Percentiles rank a stretch among this genome's conserved stretches.
phyloP scores from a whole-genome alignment of 768 basidiomycete species.

The Suillus luteus region DNA sequence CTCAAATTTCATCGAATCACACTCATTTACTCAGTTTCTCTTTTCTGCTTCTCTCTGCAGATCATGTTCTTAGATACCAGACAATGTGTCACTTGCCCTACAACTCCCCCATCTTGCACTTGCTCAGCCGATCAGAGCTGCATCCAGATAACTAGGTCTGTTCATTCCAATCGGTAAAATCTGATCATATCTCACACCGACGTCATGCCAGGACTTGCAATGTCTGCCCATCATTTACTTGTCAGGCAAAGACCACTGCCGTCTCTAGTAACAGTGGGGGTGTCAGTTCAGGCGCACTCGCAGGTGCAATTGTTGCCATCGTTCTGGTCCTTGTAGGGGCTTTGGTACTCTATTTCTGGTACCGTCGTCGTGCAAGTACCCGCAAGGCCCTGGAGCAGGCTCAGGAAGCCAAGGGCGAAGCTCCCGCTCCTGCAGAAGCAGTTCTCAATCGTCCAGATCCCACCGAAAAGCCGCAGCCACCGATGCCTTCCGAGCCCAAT shows the following conservation, averaged over 20 bases:
- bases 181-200: slow-evolving; percentile 9
- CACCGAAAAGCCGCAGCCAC: slow-evolving; percentile 55
- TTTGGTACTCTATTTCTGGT: slow-evolving; percentile 58
- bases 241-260: slow-evolving; percentile 39
- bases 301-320: slow-evolving; percentile 69
- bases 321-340: slow-evolving; percentile 59
- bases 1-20: slow-evolving; percentile 27
- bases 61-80: slow-evolving; percentile 40
- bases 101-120: slow-evolving; percentile 50
- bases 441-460: slow-evolving; percentile 86
- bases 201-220: slow-evolving; percentile 52
- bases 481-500: slow-evolving; percentile 37
- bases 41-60: slow-evolving; percentile 24
- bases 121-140: slow-evolving; percentile 61
- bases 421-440: slow-evolving; percentile 72
- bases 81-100: slow-evolving; percentile 54
- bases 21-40: slow-evolving; percentile 35
- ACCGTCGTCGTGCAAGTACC: slow-evolving; percentile 57
- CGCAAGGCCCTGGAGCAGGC: slow-evolving; percentile 35
- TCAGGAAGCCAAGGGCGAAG: slow-evolving; percentile 52
- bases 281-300: slow-evolving; percentile 69
- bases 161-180: slow-evolving; percentile 15
- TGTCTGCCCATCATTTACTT: slow-evolving; percentile 54
- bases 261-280: slow-evolving; percentile 30
- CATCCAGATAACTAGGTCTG: slow-evolving; percentile 60